A percentile compares a stretch with the other conserved stretches of the same genome.
These are phyloP conservation scores for Juglanconis oblonga DNA, from an alignment of 2,329 filamentous ascomycete species.

Conservation along the genomic window DNA sequence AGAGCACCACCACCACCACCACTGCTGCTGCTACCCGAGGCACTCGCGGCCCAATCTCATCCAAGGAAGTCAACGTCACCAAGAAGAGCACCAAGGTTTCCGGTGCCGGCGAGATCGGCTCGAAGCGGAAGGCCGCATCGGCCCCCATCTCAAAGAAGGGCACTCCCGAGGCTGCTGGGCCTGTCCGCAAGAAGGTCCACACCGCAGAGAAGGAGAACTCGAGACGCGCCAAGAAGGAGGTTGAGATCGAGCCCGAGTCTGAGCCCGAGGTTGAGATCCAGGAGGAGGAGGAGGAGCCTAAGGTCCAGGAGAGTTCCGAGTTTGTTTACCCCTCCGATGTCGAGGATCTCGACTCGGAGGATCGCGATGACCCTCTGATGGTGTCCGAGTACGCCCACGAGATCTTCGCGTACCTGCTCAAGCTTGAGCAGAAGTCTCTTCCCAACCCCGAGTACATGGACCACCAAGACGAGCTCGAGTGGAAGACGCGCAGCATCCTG, in stretches of 20 bases:
- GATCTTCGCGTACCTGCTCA: conserved; percentile 92
- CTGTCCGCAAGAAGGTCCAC: conserved; percentile 63
- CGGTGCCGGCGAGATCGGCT: conserved; percentile 17
- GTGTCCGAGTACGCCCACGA: conserved; percentile 95
- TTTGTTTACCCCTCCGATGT: conserved; percentile 38
- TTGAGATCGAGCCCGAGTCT: conserved; percentile 26
- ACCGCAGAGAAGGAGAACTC: conserved; percentile 52
- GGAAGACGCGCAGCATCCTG: conserved; percentile 97
- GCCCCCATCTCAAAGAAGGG: conserved; percentile 61
- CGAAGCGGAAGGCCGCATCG: conserved; percentile 63
- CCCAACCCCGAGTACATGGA: conserved; percentile 95
- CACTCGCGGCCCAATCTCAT: conserved; percentile 43
- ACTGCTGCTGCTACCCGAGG: conserved; percentile 58
- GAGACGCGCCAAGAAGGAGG: conserved; percentile 28
- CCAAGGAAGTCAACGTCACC: conserved; percentile 54
- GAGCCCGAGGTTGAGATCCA: conserved; percentile 31
- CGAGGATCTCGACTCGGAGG: conserved; percentile 77
- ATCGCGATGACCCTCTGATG: conserved; percentile 93
- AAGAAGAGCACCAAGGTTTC: conserved; percentile 53
- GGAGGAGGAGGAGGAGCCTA: conserved; percentile 26
- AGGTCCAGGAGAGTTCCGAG: conserved; percentile 18
- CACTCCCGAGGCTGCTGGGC: conserved; percentile 62
- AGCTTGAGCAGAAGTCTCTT: conserved; percentile 74
- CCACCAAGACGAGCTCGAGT: conserved; percentile 90
- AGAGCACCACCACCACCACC: conserved; percentile 54